Conservation (phyloP, 2,329 filamentous ascomycete genomes). For the Paraphoma sp. region DNA sequence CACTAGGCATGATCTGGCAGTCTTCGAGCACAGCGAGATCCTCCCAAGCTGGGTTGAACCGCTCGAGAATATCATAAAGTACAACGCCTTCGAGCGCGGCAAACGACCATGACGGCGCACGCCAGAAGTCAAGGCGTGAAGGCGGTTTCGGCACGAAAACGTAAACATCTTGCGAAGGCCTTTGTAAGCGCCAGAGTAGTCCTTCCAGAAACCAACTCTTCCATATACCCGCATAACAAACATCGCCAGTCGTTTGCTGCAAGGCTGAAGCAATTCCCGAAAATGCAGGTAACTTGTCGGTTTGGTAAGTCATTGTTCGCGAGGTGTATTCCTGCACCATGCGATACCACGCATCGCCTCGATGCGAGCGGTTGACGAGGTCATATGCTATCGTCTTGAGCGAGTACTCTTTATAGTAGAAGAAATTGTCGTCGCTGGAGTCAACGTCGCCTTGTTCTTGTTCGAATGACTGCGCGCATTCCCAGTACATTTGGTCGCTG, state of each 20-base stretch:
- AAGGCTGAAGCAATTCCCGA: slow-evolving; percentile 7
- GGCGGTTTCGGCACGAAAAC: slow-evolving; percentile 2
- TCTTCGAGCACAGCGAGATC: slow-evolving; percentile 5
- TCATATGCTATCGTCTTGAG: not conserved
- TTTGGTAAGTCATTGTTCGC: slow-evolving; percentile 9
- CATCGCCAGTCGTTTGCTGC: slow-evolving; percentile 9
- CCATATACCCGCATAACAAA: slow-evolving; percentile 12
- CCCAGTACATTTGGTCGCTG: slow-evolving; percentile 14
- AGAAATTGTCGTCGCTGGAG: not conserved
- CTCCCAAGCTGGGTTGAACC: not conserved
- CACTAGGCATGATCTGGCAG: slow-evolving; percentile 5
- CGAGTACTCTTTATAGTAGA: not conserved
- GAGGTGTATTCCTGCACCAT: slow-evolving; percentile 12
- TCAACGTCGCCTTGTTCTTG: not conserved
- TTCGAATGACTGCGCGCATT: slow-evolving; percentile 1
- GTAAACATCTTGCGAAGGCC: slow-evolving; percentile 1
- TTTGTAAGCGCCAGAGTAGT: slow-evolving; percentile 13
- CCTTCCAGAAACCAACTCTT: slow-evolving; percentile 5
- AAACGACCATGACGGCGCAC: slow-evolving; percentile 16
- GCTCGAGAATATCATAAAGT: not conserved
- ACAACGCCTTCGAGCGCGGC: slow-evolving; percentile 4
- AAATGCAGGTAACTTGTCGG: slow-evolving; percentile 15
- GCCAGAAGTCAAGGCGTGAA: not conserved
- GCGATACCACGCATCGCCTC: slow-evolving; percentile 3
- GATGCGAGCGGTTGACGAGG: not conserved